phyloP scores from a whole-genome alignment of 2,329 filamentous ascomycete species.

The Tolypocladium cylindrosporum region DNA sequence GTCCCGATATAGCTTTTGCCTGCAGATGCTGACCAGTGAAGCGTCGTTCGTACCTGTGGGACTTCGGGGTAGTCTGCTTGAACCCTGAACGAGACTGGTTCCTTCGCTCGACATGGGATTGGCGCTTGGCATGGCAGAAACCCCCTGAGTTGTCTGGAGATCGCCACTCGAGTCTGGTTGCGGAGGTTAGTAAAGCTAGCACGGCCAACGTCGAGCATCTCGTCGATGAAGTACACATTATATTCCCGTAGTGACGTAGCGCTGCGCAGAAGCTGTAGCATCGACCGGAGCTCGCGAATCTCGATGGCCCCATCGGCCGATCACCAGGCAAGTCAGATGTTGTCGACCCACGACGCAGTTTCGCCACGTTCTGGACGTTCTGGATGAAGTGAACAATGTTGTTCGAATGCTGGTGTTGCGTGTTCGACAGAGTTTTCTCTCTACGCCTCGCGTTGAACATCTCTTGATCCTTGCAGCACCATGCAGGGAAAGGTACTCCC shows the following conservation, averaged over 20 bases:
- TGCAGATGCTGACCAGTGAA: background rate
- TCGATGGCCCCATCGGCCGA: background rate
- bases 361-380: background rate
- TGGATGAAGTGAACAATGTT: background rate
- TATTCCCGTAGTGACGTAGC: background rate
- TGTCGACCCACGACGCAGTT: background rate
- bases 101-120: background rate
- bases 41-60: background rate
- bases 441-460: background rate
- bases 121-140: background rate
- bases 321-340: background rate
- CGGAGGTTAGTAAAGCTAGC: background rate
- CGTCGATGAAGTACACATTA: background rate
- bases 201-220: background rate
- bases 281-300: background rate
- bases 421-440: background rate
- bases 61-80: too few relatives aligned
- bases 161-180: background rate
- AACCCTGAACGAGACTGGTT: too few relatives aligned
- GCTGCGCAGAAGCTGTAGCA: background rate
- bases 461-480: background rate
- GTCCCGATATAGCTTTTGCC: background rate
- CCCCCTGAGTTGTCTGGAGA: background rate
- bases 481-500: background rate
- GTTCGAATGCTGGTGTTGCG: background rate